phyloP scores from a whole-genome alignment of 73 alveolate genomes.

The Paramecium sonneborni region DNA sequence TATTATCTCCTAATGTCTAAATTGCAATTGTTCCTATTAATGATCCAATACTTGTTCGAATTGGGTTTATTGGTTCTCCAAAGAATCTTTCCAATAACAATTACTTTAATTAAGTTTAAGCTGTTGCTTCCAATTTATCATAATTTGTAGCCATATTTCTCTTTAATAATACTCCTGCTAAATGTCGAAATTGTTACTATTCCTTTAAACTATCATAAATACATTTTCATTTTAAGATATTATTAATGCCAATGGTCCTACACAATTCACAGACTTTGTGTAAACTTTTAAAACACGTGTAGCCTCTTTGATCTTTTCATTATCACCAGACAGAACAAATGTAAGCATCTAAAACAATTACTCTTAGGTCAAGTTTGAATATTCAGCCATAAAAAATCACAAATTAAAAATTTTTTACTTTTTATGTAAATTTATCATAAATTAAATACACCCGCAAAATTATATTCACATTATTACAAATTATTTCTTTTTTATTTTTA shows the following conservation, averaged over 20 bases:
- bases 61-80: not conserved
- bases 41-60: slow-evolving; percentile 41
- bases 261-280: slow-evolving; percentile 33
- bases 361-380: slow-evolving; percentile 19
- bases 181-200: slow-evolving; percentile 54
- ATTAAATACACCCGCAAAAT: not conserved
- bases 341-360: slow-evolving; percentile 1
- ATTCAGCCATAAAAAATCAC: slow-evolving; percentile 35
- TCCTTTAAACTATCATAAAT: not conserved
- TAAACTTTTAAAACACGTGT: slow-evolving; percentile 56
- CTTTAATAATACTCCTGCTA: slow-evolving; percentile 62
- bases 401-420: slow-evolving; percentile 11
- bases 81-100: slow-evolving; percentile 36
- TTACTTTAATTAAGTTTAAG: slow-evolving; percentile 25
- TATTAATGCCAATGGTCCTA: slow-evolving; percentile 54
- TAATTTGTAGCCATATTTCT: slow-evolving; percentile 65
- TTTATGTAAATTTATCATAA: slow-evolving; percentile 4
- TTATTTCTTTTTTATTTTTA: slow-evolving; percentile 15
- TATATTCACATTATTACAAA: slow-evolving; percentile 6
- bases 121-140: slow-evolving; percentile 10
- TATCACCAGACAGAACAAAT: slow-evolving; percentile 59
- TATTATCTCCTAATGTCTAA: not conserved
- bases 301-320: slow-evolving; percentile 57
- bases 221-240: slow-evolving; percentile 46
- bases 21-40: slow-evolving; percentile 38